These are phyloP conservation scores for Polygonum maritimum DNA, from an alignment of 148 eudicot species.

Conservation along the genomic window DNA sequence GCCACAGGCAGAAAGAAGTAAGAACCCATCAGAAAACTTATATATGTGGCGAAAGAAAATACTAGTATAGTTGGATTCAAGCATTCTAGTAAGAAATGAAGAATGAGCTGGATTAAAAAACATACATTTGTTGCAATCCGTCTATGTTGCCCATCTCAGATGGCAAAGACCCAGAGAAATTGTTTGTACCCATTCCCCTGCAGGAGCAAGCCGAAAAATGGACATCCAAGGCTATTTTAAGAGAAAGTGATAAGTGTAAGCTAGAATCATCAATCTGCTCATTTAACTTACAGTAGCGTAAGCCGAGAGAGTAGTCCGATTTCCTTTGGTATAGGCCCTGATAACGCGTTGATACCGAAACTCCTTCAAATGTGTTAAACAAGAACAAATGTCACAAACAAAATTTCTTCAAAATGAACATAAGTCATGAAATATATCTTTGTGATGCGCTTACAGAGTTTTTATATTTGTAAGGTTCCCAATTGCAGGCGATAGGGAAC, in stretches of 20 bases:
- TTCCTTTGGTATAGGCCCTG: constrained; percentile 62
- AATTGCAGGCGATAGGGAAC: constrained; percentile 55
- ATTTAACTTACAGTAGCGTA: constrained; percentile 38
- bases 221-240: not conserved
- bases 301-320: constrained; percentile 54
- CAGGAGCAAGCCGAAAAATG: constrained; percentile 6
- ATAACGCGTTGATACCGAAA: constrained; percentile 52
- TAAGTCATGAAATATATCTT: not conserved
- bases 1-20: not conserved
- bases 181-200: constrained; percentile 57
- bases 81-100: not conserved
- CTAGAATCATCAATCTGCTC: not conserved
- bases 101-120: not conserved
- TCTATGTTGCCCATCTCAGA: constrained; percentile 57
- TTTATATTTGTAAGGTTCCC: constrained; percentile 63
- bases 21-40: too few relatives aligned
- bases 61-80: not conserved
- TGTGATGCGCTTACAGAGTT: constrained; percentile 30
- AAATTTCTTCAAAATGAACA: not conserved
- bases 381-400: not conserved
- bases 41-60: not conserved
- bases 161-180: constrained; percentile 72
- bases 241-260: not conserved
- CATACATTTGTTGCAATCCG: constrained; percentile 53
- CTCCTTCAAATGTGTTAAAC: constrained; percentile 22